Percentiles rank a stretch among this genome's conserved stretches.
Evolutionary conservation across 2,329 filamentous ascomycete genomes (phyloP).

Genomic region (Albifimbria verrucaria): DNA sequence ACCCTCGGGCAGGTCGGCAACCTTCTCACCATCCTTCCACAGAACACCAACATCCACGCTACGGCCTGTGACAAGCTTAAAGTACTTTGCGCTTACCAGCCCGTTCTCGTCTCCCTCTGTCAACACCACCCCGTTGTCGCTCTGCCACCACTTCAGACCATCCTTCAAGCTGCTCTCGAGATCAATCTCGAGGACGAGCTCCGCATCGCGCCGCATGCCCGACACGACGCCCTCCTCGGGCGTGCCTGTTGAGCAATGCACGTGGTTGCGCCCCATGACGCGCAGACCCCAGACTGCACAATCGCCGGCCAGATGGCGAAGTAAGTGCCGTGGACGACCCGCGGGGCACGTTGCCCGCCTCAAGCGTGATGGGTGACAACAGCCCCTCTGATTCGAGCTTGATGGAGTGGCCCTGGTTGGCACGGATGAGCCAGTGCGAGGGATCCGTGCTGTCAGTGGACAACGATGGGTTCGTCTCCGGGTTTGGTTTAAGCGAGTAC

Average conservation of each 20-base stretch:
- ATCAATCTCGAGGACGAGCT: conserved; percentile 77
- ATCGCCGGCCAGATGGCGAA: conserved; percentile 77
- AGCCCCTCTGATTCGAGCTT: conserved; percentile 68
- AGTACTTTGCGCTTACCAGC: conserved; percentile 63
- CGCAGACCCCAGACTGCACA: conserved; percentile 72
- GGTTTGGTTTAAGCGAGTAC: conserved; percentile 69
- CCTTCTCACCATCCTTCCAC: conserved; percentile 66
- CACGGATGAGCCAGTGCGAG: conserved; percentile 79
- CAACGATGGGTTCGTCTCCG: conserved; percentile 19
- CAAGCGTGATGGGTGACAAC: conserved; percentile 63
- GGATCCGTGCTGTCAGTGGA: conserved; percentile 42
- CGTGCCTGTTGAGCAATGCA: conserved; percentile 81
- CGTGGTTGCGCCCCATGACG: conserved; percentile 80
- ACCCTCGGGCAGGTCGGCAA: conserved; percentile 62
- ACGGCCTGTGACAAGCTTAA: conserved; percentile 66
- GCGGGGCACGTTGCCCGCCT: conserved; percentile 56
- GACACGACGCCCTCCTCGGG: conserved; percentile 63
- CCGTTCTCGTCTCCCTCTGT: conserved; percentile 58
- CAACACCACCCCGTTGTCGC: conserved; percentile 74
- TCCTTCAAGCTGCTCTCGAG: conserved; percentile 62
- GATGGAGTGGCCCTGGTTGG: conserved; percentile 92
- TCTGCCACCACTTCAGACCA: conserved; percentile 70
- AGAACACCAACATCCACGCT: conserved; percentile 59
- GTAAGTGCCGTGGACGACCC: conserved; percentile 86
- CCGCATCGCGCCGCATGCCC: conserved; percentile 76